These are phyloP conservation scores for Porogramme epimiltina DNA, from an alignment of 1,284 basidiomycete species.

Conservation along the genomic window DNA sequence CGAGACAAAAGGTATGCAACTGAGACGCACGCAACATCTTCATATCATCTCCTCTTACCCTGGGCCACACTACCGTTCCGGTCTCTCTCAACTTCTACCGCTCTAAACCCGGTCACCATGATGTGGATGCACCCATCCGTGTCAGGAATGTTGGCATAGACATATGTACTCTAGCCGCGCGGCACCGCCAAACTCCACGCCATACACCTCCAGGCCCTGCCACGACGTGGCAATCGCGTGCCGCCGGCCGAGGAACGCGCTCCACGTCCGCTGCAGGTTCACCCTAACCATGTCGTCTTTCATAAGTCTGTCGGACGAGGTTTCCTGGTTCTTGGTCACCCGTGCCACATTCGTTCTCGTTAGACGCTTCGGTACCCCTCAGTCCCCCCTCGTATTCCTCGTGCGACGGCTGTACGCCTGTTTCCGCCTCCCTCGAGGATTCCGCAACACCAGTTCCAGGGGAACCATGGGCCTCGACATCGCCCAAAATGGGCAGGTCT, in stretches of 20 bases:
- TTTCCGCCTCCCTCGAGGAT: too few relatives aligned
- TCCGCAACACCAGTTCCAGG: too few relatives aligned
- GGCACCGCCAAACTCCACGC: conserved; percentile 39
- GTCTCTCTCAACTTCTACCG: not conserved
- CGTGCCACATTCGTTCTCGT: too few relatives aligned
- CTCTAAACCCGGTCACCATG: conserved; percentile 33
- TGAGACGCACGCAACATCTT: conserved; percentile 15
- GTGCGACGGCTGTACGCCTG: too few relatives aligned
- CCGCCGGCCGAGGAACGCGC: conserved; percentile 40
- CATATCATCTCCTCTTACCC: conserved; percentile 15
- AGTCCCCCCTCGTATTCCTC: too few relatives aligned
- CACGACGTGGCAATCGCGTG: conserved; percentile 44
- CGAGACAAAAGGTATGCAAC: too few relatives aligned
- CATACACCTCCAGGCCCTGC: conserved; percentile 38
- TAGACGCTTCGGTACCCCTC: too few relatives aligned
- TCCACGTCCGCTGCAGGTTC: conserved; percentile 36
- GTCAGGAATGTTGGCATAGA: conserved; percentile 39
- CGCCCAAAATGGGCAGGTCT: too few relatives aligned
- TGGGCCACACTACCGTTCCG: too few relatives aligned
- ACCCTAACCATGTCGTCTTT: conserved; percentile 39
- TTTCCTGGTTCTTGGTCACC: too few relatives aligned
- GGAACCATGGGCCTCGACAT: too few relatives aligned
- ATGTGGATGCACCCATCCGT: conserved; percentile 42
- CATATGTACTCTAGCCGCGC: conserved; percentile 30
- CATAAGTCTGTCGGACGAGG: conserved; percentile 36